Evolutionary conservation across 768 basidiomycete species (phyloP), one percentile per base, ranked within the genome.

Genomic region (Leccinum disarticulatum): DNA sequence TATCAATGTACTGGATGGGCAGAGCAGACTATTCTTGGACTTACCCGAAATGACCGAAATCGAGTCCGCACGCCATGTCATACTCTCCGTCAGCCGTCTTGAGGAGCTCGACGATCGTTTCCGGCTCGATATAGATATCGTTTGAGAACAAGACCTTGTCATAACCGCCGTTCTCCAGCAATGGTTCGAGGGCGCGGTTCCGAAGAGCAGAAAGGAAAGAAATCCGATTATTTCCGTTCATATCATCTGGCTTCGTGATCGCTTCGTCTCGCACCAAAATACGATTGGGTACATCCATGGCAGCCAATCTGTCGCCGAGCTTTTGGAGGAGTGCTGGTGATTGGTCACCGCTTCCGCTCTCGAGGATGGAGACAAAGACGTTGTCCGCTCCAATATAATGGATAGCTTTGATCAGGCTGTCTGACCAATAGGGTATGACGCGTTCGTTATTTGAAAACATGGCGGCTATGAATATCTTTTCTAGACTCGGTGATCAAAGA

Each of bases 21-120:
- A n/a, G 51, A 55, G 7, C 15, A 31, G 14, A 25, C 19, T 2
- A 19, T 74, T 46, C 66, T 61, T 28, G 63, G 60, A 7, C 70
- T 38, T 41, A 74, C 74, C 74, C 74, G 7, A 66, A 77, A 33
- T 69, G 59, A 11, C 57, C 57, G 30, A 77, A 76, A 64, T 81
- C 79, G 59, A 80, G 64, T 6, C 72, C 78, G 56, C 80, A 80
- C 14, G 70, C 79, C 71, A 80, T 75, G 59, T 80, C 80, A 54
- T 76, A 79, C 22, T 75, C 70, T 13, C 76, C 77, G 25, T 70
- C 70, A 13, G 64, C 63, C 5, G 78, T 79, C 33, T 73, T 60
- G 25, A 80, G 59, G 27, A 80, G 70, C 58, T 80, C 77, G 15
- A 79, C 58, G 6, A 80, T 61, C 22, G 70, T 68, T 61, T 79